Conservation (phyloP, 129 eudicot species). For the Flaveria brownii region DNA sequence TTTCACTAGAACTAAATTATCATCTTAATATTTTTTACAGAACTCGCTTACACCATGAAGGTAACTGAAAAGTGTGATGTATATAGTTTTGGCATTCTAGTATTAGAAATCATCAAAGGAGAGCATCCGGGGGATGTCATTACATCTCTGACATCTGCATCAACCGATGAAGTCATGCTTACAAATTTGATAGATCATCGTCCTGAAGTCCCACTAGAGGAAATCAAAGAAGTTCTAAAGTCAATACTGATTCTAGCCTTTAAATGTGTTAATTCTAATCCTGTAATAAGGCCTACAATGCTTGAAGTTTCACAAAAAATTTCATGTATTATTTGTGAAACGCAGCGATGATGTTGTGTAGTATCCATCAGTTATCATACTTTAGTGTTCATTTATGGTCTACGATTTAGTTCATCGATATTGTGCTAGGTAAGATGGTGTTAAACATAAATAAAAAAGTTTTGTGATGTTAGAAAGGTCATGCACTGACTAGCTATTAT, state of each 20-base stretch:
- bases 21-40: neutral
- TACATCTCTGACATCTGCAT: neutral
- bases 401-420: no score
- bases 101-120: conserved; percentile 29
- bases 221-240: conserved; percentile 2
- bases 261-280: conserved; percentile 28
- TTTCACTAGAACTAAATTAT: neutral
- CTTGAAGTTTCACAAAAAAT: conserved; percentile 14
- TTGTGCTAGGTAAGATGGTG: no score
- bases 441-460: no score
- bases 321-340: neutral
- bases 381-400: no score
- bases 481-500: no score
- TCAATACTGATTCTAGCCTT: conserved; percentile 23
- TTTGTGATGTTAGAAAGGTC: no score
- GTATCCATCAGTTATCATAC: neutral
- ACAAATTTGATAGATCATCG: conserved; percentile 25
- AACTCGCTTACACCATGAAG: conserved; percentile 19
- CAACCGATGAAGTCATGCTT: neutral
- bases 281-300: conserved; percentile 32
- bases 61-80: conserved; percentile 22
- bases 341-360: neutral
- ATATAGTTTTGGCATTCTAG: conserved; percentile 28
- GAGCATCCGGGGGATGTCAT: conserved; percentile 24
- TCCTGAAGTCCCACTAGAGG: neutral